phyloP scores from a whole-genome alignment of 2,329 filamentous ascomycete species.

The Clonostachys solani region DNA sequence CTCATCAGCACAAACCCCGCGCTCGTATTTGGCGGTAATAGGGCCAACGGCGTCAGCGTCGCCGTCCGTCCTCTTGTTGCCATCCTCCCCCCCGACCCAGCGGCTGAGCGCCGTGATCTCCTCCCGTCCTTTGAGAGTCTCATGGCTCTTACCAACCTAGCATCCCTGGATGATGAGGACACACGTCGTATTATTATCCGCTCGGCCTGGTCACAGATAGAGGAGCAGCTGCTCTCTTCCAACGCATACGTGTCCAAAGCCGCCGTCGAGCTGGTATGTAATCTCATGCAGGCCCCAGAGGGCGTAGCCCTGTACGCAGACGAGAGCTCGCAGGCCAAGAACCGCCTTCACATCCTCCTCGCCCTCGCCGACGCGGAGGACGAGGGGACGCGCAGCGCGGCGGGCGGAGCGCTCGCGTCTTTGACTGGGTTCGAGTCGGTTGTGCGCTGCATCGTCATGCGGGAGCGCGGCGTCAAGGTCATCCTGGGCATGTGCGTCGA shows the following conservation, averaged over 20 bases:
- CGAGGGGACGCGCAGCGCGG: conserved; percentile 71
- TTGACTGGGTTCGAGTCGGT: conserved; percentile 75
- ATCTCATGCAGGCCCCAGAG: conserved; percentile 69
- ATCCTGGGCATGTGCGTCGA: conserved; percentile 78
- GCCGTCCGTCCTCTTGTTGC: conserved; percentile 79
- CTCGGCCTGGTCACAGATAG: conserved; percentile 68
- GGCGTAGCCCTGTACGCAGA: conserved; percentile 68
- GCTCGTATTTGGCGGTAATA: conserved; percentile 76
- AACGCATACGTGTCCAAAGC: conserved; percentile 78
- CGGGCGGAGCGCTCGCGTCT: conserved; percentile 83
- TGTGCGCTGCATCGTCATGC: conserved; percentile 64
- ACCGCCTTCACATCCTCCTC: conserved; percentile 77
- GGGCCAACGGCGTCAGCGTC: conserved; percentile 68
- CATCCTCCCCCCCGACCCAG: conserved; percentile 64
- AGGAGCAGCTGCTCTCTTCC: conserved; percentile 76
- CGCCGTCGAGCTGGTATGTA: conserved; percentile 85
- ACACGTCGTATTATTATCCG: conserved; percentile 67
- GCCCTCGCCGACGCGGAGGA: conserved; percentile 88
- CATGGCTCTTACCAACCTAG: conserved; percentile 90
- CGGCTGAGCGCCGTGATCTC: conserved; percentile 65
- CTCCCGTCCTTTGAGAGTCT: conserved; percentile 87
- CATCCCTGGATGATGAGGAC: conserved; percentile 68
- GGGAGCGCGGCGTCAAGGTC: conserved; percentile 69
- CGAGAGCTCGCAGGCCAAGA: conserved; percentile 59
- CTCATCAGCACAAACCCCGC: conserved; percentile 82